Evolutionary conservation across 345 rosid genomes (phyloP).

Genomic region (Murraya koenigii): DNA sequence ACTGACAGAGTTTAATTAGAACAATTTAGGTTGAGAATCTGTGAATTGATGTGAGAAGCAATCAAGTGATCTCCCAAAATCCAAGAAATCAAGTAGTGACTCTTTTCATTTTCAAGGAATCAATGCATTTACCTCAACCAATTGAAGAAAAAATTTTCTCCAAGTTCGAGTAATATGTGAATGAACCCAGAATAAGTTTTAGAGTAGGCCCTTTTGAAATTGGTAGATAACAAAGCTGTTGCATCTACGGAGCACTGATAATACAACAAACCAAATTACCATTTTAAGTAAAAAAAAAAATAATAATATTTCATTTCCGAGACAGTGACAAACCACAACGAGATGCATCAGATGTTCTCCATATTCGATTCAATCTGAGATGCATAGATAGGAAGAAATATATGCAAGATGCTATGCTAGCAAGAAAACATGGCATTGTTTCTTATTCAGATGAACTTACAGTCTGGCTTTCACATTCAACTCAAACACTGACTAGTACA

Average conservation of each 20-base stretch:
- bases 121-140: not conserved
- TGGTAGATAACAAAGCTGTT: not conserved
- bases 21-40: not conserved
- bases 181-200: not conserved
- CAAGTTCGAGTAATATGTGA: not conserved
- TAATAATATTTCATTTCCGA: not conserved
- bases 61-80: not conserved
- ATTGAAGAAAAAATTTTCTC: not conserved
- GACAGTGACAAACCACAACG: not conserved
- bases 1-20: not conserved
- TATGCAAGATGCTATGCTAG: not conserved
- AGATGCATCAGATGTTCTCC: not conserved
- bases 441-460: not conserved
- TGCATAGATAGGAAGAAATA: not conserved
- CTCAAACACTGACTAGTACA: slow-evolving; percentile 24
- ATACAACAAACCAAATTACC: not conserved
- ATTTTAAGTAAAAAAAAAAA: not conserved
- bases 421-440: not conserved
- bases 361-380: not conserved
- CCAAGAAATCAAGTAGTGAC: not conserved
- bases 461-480: not conserved
- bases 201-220: too few species aligned
- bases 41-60: not conserved
- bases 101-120: not conserved
- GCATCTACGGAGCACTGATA: not conserved